phyloP scores from a whole-genome alignment of 2,329 filamentous ascomycete genomes.

The Lachnellula cervina region DNA sequence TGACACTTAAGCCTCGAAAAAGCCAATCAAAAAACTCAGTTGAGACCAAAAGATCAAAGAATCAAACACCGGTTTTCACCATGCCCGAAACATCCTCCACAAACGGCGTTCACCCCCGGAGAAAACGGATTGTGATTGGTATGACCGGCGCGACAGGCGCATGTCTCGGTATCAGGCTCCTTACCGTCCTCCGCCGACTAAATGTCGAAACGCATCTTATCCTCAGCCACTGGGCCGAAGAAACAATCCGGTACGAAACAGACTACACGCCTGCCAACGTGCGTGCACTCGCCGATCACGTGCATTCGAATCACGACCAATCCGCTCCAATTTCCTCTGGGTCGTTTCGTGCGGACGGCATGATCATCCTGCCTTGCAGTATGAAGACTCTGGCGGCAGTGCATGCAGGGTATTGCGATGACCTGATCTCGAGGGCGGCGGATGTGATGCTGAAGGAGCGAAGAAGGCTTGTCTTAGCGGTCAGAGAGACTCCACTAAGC shows the following conservation, averaged over 20 bases:
- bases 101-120: neutral
- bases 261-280: constrained; percentile 35
- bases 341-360: constrained; percentile 41
- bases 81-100: too few species aligned
- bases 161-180: constrained; percentile 38
- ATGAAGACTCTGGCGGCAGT: constrained; percentile 45
- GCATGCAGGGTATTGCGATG: constrained; percentile 38
- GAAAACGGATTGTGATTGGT: constrained; percentile 40
- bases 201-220: constrained; percentile 45
- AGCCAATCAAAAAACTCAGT: too few species aligned
- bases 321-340: constrained; percentile 42
- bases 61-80: too few species aligned
- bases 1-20: too few species aligned
- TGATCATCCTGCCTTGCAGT: constrained; percentile 45
- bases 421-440: constrained; percentile 41
- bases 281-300: constrained; percentile 35
- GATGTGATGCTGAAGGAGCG: constrained; percentile 44
- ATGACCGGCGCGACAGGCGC: constrained; percentile 48
- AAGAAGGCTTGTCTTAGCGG: constrained; percentile 36
- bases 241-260: constrained; percentile 45
- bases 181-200: constrained; percentile 37
- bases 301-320: constrained; percentile 40
- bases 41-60: too few species aligned
- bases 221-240: constrained; percentile 44
- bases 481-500: constrained; percentile 41